Percentiles rank a stretch among this genome's conserved stretches.
These are phyloP conservation scores for Leishmania mexicana DNA, from an alignment of 208 protist species.

Conservation along the genomic window DNA sequence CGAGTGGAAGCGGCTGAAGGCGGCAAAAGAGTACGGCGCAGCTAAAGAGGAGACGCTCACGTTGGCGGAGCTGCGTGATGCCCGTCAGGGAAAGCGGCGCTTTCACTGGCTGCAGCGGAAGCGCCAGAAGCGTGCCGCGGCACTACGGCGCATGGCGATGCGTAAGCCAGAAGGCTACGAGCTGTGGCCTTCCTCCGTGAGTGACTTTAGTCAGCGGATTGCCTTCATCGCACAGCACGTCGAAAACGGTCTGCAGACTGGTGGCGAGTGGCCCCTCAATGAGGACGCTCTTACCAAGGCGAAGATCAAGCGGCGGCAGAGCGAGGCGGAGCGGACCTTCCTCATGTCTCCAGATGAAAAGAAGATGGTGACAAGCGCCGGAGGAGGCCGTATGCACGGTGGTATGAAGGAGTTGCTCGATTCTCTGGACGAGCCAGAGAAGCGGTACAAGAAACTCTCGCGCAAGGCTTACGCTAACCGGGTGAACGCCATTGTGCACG, in stretches of 20 bases:
- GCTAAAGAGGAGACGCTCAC: slow-evolving; percentile 78
- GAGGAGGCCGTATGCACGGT: slow-evolving; percentile 19
- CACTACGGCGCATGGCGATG: slow-evolving; percentile 72
- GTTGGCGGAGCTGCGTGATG: slow-evolving; percentile 73
- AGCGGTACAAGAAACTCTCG: slow-evolving; percentile 79
- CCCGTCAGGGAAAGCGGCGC: slow-evolving; percentile 75
- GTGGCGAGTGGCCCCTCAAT: slow-evolving; percentile 81
- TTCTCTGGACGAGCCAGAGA: slow-evolving; percentile 46
- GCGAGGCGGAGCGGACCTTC: slow-evolving; percentile 70
- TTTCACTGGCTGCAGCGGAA: slow-evolving; percentile 89
- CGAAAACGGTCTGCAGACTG: slow-evolving; percentile 82
- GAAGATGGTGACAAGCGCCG: slow-evolving; percentile 16
- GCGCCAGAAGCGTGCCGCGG: slow-evolving; percentile 64
- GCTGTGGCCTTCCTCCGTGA: slow-evolving; percentile 69
- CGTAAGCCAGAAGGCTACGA: slow-evolving; percentile 76
- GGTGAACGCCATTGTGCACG: slow-evolving; percentile 86
- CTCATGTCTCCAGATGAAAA: slow-evolving; percentile 59
- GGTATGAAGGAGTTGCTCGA: slow-evolving; percentile 61
- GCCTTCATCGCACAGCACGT: slow-evolving; percentile 90
- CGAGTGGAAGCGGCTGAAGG: slow-evolving; percentile 81
- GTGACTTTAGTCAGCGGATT: slow-evolving; percentile 84
- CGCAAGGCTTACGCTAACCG: slow-evolving; percentile 85
- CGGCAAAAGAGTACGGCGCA: slow-evolving; percentile 72
- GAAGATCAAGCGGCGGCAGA: slow-evolving; percentile 53
- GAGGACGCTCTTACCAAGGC: slow-evolving; percentile 54